A percentile compares a stretch with the other conserved stretches of the same genome.
Evolutionary conservation across 2,329 filamentous ascomycete species (phyloP).

Genomic region (Calonectria naviculata): DNA sequence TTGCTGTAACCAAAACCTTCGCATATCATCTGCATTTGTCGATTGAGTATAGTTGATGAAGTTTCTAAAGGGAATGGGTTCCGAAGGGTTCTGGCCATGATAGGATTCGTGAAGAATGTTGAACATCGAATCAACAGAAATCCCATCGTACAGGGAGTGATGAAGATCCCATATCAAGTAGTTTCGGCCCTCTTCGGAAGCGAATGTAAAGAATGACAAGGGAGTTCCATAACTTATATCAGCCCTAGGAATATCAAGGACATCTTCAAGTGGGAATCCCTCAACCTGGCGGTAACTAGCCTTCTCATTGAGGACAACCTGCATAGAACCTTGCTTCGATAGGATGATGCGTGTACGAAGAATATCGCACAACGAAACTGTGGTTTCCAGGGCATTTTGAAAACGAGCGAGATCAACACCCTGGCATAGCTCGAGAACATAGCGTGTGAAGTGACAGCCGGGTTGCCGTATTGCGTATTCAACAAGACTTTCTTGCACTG

Average conservation of each 20-base stretch:
- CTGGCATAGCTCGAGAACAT: neutral
- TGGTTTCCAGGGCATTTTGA: neutral
- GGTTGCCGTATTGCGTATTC: neutral
- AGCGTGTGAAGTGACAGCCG: neutral
- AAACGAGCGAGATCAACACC: neutral
- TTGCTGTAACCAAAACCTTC: neutral
- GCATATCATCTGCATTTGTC: neutral
- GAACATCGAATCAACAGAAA: neutral
- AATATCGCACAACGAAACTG: neutral
- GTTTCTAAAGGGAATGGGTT: neutral
- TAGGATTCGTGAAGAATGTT: neutral
- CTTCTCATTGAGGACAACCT: neutral
- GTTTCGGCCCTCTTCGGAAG: neutral
- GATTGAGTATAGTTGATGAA: slow-evolving; percentile 1
- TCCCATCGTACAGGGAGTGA: neutral
- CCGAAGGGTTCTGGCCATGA: neutral
- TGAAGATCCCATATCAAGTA: slow-evolving; percentile 4
- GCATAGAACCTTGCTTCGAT: neutral
- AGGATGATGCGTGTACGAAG: neutral
- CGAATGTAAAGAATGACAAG: slow-evolving; percentile 4
- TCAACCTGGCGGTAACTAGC: neutral
- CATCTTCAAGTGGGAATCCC: neutral
- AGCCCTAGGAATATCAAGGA: neutral
- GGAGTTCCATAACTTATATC: neutral
- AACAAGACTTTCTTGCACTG: slow-evolving; percentile 7